Conservation (phyloP, 2,329 filamentous ascomycete species). For the Elsinoe perseae region DNA sequence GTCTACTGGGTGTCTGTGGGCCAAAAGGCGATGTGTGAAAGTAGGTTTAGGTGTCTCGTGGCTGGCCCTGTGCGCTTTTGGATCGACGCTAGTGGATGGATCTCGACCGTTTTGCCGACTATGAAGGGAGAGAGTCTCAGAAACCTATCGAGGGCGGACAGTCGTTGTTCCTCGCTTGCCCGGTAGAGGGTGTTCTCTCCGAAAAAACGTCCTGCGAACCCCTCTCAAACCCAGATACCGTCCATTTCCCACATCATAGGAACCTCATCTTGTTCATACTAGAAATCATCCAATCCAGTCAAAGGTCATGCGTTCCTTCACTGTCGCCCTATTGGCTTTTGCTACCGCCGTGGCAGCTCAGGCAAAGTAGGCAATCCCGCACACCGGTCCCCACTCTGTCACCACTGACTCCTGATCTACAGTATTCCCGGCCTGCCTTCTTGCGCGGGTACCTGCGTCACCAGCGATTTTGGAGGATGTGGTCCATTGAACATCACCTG, state of each 20-base stretch:
- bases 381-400: not conserved
- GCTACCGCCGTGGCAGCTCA: slow-evolving; percentile 4
- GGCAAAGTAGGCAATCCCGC: not conserved
- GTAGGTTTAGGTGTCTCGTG: not conserved
- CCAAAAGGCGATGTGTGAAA: slow-evolving; percentile 1
- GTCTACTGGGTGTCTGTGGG: not conserved
- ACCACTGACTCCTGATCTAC: not conserved
- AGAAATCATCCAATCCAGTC: not conserved
- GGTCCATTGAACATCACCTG: slow-evolving; percentile 33
- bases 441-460: slow-evolving; percentile 32
- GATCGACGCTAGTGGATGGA: not conserved
- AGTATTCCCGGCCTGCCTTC: slow-evolving; percentile 24
- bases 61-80: not conserved
- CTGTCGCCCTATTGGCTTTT: not conserved
- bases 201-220: not conserved
- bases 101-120: not conserved
- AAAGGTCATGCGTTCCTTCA: slow-evolving; percentile 2
- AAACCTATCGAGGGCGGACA: not conserved
- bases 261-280: not conserved
- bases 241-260: not conserved
- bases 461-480: slow-evolving; percentile 33
- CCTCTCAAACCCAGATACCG: not conserved
- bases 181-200: not conserved
- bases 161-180: not conserved
- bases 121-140: not conserved